Evolutionary conservation across 192 early-diverging fungal species (phyloP).

Genomic region (Backusella circina): DNA sequence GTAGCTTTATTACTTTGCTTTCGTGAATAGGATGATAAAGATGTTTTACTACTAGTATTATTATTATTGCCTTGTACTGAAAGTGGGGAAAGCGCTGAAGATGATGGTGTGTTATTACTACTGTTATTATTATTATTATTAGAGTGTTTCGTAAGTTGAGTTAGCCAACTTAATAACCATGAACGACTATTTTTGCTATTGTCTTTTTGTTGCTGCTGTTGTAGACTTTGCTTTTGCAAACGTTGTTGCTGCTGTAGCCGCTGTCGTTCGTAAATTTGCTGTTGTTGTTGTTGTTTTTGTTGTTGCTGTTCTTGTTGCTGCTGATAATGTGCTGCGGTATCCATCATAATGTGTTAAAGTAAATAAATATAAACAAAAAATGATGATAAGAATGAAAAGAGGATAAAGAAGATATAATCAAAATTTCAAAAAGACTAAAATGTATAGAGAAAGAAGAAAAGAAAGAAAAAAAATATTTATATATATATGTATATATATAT

Average conservation of each 20-base stretch:
- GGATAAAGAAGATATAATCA: background rate
- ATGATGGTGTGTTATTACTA: background rate
- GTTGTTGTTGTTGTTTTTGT: background rate
- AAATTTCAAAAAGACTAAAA: background rate
- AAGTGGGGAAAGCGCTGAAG: background rate
- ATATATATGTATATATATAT: background rate
- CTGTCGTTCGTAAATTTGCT: too few species aligned
- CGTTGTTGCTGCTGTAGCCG: too few species aligned
- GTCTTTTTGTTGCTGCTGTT: background rate
- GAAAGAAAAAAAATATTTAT: background rate
- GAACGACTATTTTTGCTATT: background rate
- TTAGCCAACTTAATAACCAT: background rate
- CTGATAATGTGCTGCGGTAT: conserved; percentile 2
- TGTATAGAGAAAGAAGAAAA: background rate
- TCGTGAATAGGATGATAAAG: background rate
- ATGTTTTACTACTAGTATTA: background rate
- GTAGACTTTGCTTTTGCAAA: background rate
- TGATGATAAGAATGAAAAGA: background rate
- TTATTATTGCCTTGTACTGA: background rate
- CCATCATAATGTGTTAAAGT: background rate
- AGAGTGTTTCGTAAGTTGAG: background rate
- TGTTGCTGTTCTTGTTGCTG: background rate
- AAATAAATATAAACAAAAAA: background rate
- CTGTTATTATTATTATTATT: background rate
- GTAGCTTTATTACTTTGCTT: background rate